Evolutionary conservation across 2,329 filamentous ascomycete genomes (phyloP).

Genomic region (Aspergillus sp.): DNA sequence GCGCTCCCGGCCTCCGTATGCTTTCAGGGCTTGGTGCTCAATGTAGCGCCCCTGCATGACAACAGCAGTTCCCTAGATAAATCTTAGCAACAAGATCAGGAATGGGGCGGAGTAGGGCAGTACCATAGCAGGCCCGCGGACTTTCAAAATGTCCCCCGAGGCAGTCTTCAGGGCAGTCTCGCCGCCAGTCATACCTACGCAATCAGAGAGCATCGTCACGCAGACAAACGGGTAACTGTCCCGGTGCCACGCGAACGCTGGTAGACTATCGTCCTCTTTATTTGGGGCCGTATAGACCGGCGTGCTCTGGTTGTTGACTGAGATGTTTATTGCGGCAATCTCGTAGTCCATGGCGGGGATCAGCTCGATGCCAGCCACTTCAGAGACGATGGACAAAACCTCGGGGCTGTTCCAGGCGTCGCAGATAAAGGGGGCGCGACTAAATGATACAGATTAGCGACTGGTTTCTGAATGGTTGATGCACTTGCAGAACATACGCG

Average conservation of each 20-base stretch:
- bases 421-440: constrained; percentile 65
- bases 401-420: constrained; percentile 60
- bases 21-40: constrained; percentile 62
- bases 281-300: constrained; percentile 45
- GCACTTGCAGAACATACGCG: too few species aligned
- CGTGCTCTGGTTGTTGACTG: constrained; percentile 51
- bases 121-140: constrained; percentile 2
- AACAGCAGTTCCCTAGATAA: constrained; percentile 57
- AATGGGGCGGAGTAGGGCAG: too few species aligned
- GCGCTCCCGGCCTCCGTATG: constrained; percentile 59
- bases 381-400: constrained; percentile 49
- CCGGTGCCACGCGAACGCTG: constrained; percentile 61
- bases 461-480: too few species aligned
- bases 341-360: constrained; percentile 56
- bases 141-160: background rate
- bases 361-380: constrained; percentile 57
- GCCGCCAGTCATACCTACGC: constrained; percentile 62
- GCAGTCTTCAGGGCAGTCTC: constrained; percentile 38
- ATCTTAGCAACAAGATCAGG: too few species aligned
- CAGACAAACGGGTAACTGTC: constrained; percentile 70
- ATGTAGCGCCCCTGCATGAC: constrained; percentile 69
- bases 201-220: constrained; percentile 67
- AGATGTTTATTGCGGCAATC: constrained; percentile 58
- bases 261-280: constrained; percentile 49
- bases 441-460: constrained; percentile 24